A percentile compares a stretch with the other conserved stretches of the same genome.
phyloP scores from a whole-genome alignment of 2,329 filamentous ascomycete species.

The Cladophialophora exuberans region DNA sequence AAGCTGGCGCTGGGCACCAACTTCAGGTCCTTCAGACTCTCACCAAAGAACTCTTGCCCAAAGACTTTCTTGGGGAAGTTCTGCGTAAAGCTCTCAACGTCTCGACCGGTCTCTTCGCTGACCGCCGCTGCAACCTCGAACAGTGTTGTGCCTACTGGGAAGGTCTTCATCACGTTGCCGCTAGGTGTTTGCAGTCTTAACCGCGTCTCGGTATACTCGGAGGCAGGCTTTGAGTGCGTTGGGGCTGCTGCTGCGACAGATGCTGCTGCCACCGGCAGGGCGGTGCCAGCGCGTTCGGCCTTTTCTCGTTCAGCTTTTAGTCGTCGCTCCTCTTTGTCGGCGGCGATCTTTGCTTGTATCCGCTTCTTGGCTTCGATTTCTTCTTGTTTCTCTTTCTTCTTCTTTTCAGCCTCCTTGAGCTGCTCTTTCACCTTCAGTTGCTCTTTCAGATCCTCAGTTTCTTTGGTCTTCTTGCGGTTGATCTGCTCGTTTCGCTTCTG shows the following conservation, averaged over 20 bases:
- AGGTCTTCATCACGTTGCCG: slow-evolving; percentile 83
- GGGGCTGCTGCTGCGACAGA: slow-evolving; percentile 52
- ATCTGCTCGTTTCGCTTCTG: slow-evolving; percentile 84
- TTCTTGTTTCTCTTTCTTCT: slow-evolving; percentile 83
- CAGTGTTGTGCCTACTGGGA: slow-evolving; percentile 85
- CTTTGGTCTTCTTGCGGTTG: slow-evolving; percentile 84
- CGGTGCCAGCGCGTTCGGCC: slow-evolving; percentile 78
- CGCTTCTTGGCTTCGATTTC: slow-evolving; percentile 85
- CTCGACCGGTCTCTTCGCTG: slow-evolving; percentile 68
- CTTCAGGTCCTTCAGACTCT: slow-evolving; percentile 90
- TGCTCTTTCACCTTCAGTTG: slow-evolving; percentile 85
- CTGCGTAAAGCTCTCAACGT: slow-evolving; percentile 76
- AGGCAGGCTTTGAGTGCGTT: slow-evolving; percentile 63
- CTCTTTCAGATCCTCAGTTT: slow-evolving; percentile 87
- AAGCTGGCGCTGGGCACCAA: slow-evolving; percentile 89
- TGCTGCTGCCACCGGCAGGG: slow-evolving; percentile 45
- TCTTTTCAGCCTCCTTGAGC: slow-evolving; percentile 85
- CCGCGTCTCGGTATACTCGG: slow-evolving; percentile 77
- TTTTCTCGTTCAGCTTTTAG: slow-evolving; percentile 84
- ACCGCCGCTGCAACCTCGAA: slow-evolving; percentile 87
- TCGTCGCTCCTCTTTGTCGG: slow-evolving; percentile 86
- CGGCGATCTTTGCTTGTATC: slow-evolving; percentile 91
- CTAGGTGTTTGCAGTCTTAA: slow-evolving; percentile 76
- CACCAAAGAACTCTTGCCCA: slow-evolving; percentile 74
- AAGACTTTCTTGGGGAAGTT: slow-evolving; percentile 89